Base-by-base conservation (phyloP, 441 rosid genomes). In the Theobroma grandiflorum region DNA sequence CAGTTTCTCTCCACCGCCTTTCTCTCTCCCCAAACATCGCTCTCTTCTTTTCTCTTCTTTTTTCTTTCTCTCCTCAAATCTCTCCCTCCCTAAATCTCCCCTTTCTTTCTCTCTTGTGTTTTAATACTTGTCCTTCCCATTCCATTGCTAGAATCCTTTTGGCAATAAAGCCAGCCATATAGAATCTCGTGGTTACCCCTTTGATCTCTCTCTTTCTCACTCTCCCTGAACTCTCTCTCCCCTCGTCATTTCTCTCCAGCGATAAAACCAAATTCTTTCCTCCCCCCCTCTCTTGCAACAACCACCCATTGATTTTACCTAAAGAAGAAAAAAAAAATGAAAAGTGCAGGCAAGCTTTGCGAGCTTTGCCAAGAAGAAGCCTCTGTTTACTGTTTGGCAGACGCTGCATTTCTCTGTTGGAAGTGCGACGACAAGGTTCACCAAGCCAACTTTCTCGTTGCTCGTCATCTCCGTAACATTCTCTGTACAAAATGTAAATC, bases 401-500 rank as follows among this genome's bases (percentile, higher is more conserved):
- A 93, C 85, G 79, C 90, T 0, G 95, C 95, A 43, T 90, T 84
- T 65, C 92, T 93, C 57, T 93, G 97, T 75, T 64, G 72, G 18
- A 62, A 74, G 35, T 93, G 97, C 79, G 94, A 90, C 82, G 75
- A 82, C 2, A 77, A 80, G 66, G 93, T 93, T 72, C 95, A 91
- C 62, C 73, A 78, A 33, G 90, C 94, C 15, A 93, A 93, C 87
- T 93, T 93, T 80, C 90, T 93, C 75, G 93, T 90, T 5, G 89
- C 94, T 37, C 97, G 93, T 49, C 95, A 91, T 79, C 18, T 88
- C 78, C 92, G 94, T 12, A 81, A 79, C 26, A 15, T 84, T 55
- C 59, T 93, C 63, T 93, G 94, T 80, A 79, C 78, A 37, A 3
- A n/a, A 57, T 88, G 94, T 78, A 52, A 76, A 43, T 85, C 86